A percentile compares a stretch with the other conserved stretches of the same genome.
Evolutionary conservation across 176 grass and related monocot species (phyloP).

Genomic region (Secale cereale): DNA sequence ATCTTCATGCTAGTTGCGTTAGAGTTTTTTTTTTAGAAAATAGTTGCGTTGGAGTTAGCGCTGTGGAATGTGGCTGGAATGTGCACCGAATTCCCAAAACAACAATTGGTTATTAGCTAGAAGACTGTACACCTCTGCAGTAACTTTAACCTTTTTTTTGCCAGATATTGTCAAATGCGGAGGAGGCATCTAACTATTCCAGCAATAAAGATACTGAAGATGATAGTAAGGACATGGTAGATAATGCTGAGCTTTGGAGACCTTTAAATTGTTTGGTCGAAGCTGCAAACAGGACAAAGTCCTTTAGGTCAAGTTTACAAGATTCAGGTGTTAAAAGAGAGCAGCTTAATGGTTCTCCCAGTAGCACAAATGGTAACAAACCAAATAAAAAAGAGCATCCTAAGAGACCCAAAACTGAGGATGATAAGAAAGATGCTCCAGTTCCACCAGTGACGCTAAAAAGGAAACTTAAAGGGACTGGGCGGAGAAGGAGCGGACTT

Average conservation of each 20-base stretch:
- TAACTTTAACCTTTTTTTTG: constrained; percentile 9
- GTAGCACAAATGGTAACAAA: constrained; percentile 41
- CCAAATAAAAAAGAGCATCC: constrained; percentile 41
- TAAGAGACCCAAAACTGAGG: constrained; percentile 45
- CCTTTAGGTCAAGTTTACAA: constrained; percentile 47
- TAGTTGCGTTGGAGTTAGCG: neutral
- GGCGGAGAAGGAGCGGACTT: constrained; percentile 37
- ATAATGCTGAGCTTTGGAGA: constrained; percentile 73
- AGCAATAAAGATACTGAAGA: constrained; percentile 41
- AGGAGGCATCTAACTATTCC: constrained; percentile 46
- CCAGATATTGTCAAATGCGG: constrained; percentile 49
- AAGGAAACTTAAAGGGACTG: constrained; percentile 42
- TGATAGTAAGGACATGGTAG: constrained; percentile 35
- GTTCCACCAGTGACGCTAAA: constrained; percentile 13
- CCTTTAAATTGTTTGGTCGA: constrained; percentile 84
- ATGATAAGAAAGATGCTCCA: constrained; percentile 55
- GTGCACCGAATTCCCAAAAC: neutral
- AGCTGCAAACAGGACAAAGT: constrained; percentile 75
- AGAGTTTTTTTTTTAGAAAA: neutral
- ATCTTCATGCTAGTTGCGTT: neutral
- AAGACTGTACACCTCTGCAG: constrained; percentile 10
- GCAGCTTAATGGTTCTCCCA: constrained; percentile 33
- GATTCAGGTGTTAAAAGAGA: constrained; percentile 51
- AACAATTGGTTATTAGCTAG: constrained; percentile 16
- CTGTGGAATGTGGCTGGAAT: too few species aligned